Evolutionary conservation across 2,329 filamentous ascomycete genomes (phyloP).

Genomic region (Didymella segeticola): DNA sequence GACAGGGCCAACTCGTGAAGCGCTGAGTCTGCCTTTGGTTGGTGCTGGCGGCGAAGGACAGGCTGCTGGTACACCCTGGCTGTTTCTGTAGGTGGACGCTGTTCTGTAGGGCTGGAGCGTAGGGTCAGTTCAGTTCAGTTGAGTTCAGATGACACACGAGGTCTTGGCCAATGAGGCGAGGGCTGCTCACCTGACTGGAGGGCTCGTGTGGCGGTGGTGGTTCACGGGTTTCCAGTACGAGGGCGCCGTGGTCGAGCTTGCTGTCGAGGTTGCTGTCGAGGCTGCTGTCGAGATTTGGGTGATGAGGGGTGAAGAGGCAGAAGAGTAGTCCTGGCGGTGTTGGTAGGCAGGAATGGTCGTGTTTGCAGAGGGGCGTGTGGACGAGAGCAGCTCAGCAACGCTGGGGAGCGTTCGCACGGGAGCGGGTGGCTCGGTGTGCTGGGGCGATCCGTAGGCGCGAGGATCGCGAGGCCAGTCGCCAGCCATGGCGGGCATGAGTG

Average conservation of each 20-base stretch:
- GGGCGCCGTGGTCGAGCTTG: constrained; percentile 5
- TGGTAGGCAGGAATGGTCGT: constrained; percentile 20
- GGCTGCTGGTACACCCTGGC: constrained; percentile 7
- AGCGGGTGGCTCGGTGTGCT: constrained; percentile 13
- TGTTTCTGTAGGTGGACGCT: background rate
- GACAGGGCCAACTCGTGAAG: constrained; percentile 15
- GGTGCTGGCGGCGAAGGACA: constrained; percentile 7
- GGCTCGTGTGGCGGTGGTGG: constrained; percentile 19
- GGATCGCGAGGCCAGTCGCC: constrained; percentile 19
- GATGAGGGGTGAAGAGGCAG: constrained; percentile 17
- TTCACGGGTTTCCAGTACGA: constrained; percentile 21
- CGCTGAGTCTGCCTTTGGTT: constrained; percentile 9
- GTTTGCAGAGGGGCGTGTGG: constrained; percentile 18
- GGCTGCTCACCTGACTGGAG: constrained; percentile 14
- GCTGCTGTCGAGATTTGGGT: constrained; percentile 8
- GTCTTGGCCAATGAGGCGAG: background rate
- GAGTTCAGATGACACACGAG: too few species aligned
- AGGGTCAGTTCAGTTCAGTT: constrained; percentile 12
- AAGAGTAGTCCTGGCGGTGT: constrained; percentile 22
- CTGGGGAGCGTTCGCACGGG: constrained; percentile 29
- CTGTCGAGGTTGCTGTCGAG: background rate
- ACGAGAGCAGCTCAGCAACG: constrained; percentile 33
- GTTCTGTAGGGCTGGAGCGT: constrained; percentile 11
- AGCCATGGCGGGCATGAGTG: constrained; percentile 20
- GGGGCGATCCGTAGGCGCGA: constrained; percentile 13